Evolutionary conservation across 805 yeast genomes (phyloP), one percentile per base, ranked within the genome.

Genomic region (Ogataea minuta): DNA sequence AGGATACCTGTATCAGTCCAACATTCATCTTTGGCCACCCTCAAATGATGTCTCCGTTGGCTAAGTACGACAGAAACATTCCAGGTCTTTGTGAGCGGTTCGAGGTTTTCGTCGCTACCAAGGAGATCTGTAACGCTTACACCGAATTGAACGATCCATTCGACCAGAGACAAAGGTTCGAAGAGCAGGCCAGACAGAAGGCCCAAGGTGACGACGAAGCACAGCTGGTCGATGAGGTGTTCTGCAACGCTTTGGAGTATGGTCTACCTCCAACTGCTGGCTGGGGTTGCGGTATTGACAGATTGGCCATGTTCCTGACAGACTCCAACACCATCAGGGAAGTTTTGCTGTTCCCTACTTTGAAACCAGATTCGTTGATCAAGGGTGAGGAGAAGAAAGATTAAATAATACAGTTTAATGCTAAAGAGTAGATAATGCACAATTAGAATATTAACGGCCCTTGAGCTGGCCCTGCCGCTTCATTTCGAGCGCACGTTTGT

Each of bases 181-280:
- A 91, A 74, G 99, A 93, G 71, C 99, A 91, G 74, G 98, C 99
- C 34, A 82, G 86, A 70, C 99, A 93, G 76, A 91, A 91, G 75
- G 98, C 74, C 52, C 96, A 88, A 70, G 99, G 99, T 75, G 99
- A 91, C 63, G 99, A 91, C 62, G 99, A 93, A 73, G 99, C 96
- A 47, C 98, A 91, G 74, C 63, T 89, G 67, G 77, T 93, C 50
- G 99, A 91, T 66, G 99, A 91, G 73, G 84, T 86, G 50, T 91
- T 91, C 90, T 84, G 95, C 75, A 86, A 90, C 58, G 97, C 99
- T 53, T 78, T 91, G 60, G 99, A 91, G 73, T 91, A 88, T 67
- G 99, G 98, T 69, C 77, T 91, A 60, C 99, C 99, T 45, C 99
- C 99, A 59, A 93, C 98, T 56, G 98, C 95, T 67, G 99, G 99